A percentile compares a stretch with the other conserved stretches of the same genome.
These are phyloP conservation scores for Scleroderma bovista DNA, from an alignment of 768 basidiomycete species.

Conservation along the genomic window DNA sequence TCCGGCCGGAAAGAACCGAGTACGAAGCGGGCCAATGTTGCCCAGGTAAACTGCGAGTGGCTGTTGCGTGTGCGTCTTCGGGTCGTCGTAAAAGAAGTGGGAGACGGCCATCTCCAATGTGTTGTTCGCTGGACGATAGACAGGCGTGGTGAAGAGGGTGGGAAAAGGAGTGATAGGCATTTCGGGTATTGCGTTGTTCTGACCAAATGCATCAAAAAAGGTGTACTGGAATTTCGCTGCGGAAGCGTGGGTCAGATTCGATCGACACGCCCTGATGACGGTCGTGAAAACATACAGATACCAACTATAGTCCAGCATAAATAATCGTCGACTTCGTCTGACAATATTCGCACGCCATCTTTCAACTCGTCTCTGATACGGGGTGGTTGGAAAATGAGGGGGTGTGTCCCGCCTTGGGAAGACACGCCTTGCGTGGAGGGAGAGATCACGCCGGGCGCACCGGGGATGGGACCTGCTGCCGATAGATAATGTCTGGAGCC, in stretches of 20 bases:
- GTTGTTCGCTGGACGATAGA: slow-evolving; percentile 65
- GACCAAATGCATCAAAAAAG: slow-evolving; percentile 86
- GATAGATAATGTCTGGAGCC: slow-evolving; percentile 85
- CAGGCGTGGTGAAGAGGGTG: slow-evolving; percentile 74
- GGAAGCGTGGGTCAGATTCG: slow-evolving; percentile 16
- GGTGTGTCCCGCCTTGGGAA: slow-evolving; percentile 74
- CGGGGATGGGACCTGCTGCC: slow-evolving; percentile 80
- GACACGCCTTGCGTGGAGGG: slow-evolving; percentile 73
- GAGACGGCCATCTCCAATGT: slow-evolving; percentile 80
- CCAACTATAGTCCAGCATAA: slow-evolving; percentile 95
- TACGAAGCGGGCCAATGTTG: slow-evolving; percentile 78
- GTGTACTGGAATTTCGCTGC: slow-evolving; percentile 91
- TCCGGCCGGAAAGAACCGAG: slow-evolving; percentile 70
- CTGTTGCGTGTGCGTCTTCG: slow-evolving; percentile 54
- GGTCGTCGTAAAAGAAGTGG: slow-evolving; percentile 82
- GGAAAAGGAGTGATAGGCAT: slow-evolving; percentile 88
- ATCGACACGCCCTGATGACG: slow-evolving; percentile 3
- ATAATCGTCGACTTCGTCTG: slow-evolving; percentile 92
- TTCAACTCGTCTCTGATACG: slow-evolving; percentile 79
- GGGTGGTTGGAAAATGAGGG: slow-evolving; percentile 73
- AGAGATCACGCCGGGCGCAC: slow-evolving; percentile 61
- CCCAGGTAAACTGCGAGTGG: slow-evolving; percentile 88
- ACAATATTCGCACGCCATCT: slow-evolving; percentile 67
- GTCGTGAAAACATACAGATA: slow-evolving; percentile 69
- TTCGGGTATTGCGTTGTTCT: slow-evolving; percentile 70